A percentile compares a stretch with the other conserved stretches of the same genome.
phyloP scores from a whole-genome alignment of 768 basidiomycete species.

The Tylopilus balloui region DNA sequence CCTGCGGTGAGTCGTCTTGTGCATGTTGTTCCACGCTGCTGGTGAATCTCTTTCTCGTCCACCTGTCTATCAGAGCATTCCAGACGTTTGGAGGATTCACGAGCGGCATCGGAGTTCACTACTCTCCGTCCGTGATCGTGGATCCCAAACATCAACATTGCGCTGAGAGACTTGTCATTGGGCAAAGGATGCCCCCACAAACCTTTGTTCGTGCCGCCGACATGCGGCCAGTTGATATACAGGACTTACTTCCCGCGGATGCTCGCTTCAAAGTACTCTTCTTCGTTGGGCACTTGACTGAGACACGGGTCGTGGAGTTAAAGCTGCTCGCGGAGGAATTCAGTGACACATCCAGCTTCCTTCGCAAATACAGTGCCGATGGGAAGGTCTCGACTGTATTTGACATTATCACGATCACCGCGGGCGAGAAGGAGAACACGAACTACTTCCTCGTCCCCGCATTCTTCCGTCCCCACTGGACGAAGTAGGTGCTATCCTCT shows the following conservation, averaged over 20 bases:
- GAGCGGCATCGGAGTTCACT: slow-evolving; percentile 38
- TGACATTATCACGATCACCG: slow-evolving; percentile 24
- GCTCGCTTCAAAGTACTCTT: slow-evolving; percentile 35
- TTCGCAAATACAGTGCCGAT: slow-evolving; percentile 26
- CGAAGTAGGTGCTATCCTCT: slow-evolving; percentile 31
- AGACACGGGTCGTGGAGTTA: slow-evolving; percentile 20
- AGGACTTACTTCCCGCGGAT: slow-evolving; percentile 37
- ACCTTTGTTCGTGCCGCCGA: too few relatives aligned
- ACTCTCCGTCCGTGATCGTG: slow-evolving; percentile 35
- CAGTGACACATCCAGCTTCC: slow-evolving; percentile 19
- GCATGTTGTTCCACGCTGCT: neutral
- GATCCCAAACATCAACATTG: slow-evolving; percentile 27
- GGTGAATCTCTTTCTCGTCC: slow-evolving; percentile 10
- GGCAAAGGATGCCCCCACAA: slow-evolving; percentile 37
- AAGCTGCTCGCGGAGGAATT: slow-evolving; percentile 26
- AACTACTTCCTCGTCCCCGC: slow-evolving; percentile 35
- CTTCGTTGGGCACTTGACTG: slow-evolving; percentile 30
- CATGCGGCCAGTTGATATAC: slow-evolving; percentile 35
- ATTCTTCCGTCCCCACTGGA: slow-evolving; percentile 38
- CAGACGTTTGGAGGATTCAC: slow-evolving; percentile 35
- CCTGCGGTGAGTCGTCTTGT: neutral
- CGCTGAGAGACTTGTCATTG: slow-evolving; percentile 32
- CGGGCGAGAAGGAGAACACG: slow-evolving; percentile 30
- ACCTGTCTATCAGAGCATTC: slow-evolving; percentile 27
- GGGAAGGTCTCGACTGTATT: slow-evolving; percentile 27